Evolutionary conservation across 768 basidiomycete species (phyloP).

Genomic region (Rhodocollybia butyracea): DNA sequence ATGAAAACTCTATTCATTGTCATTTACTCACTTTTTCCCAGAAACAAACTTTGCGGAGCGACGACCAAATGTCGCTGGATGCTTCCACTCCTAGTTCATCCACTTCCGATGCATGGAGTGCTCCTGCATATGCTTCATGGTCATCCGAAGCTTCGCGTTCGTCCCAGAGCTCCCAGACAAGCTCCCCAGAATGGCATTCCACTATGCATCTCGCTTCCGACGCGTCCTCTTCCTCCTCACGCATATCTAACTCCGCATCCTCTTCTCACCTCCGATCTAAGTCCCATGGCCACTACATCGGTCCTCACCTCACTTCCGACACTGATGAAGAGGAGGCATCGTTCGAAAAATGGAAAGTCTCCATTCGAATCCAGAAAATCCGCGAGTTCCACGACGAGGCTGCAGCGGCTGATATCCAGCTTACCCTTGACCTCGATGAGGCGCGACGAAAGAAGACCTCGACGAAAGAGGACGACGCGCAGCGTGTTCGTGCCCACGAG

Average conservation of each 20-base stretch:
- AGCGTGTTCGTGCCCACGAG: slow-evolving; percentile 36
- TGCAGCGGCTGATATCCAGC: slow-evolving; percentile 38
- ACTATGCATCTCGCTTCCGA: slow-evolving; percentile 17
- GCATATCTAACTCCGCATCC: slow-evolving; percentile 1
- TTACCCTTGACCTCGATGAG: slow-evolving; percentile 33
- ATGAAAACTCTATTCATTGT: slow-evolving; percentile 14
- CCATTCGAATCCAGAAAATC: slow-evolving; percentile 43
- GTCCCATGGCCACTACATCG: slow-evolving; percentile 18
- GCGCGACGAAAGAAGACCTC: slow-evolving; percentile 29
- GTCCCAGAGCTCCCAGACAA: slow-evolving; percentile 24
- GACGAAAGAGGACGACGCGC: slow-evolving; percentile 25
- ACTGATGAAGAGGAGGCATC: slow-evolving; percentile 27
- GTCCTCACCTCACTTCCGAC: slow-evolving; percentile 19
- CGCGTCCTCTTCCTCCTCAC: slow-evolving; percentile 12
- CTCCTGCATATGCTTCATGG: slow-evolving; percentile 14
- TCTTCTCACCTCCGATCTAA: slow-evolving; percentile 3
- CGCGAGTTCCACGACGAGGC: slow-evolving; percentile 49
- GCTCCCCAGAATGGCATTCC: slow-evolving; percentile 19
- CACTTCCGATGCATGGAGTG: slow-evolving; percentile 15
- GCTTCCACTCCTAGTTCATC: slow-evolving; percentile 15
- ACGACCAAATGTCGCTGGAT: slow-evolving; percentile 12
- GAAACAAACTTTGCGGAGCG: slow-evolving; percentile 4
- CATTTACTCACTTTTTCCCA: not conserved
- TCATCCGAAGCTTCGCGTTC: slow-evolving; percentile 18
- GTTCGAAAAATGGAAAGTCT: slow-evolving; percentile 43